Evolutionary conservation across 441 rosid species (phyloP), one percentile per base, ranked within the genome.

Genomic region (Codiaeum variegatum): DNA sequence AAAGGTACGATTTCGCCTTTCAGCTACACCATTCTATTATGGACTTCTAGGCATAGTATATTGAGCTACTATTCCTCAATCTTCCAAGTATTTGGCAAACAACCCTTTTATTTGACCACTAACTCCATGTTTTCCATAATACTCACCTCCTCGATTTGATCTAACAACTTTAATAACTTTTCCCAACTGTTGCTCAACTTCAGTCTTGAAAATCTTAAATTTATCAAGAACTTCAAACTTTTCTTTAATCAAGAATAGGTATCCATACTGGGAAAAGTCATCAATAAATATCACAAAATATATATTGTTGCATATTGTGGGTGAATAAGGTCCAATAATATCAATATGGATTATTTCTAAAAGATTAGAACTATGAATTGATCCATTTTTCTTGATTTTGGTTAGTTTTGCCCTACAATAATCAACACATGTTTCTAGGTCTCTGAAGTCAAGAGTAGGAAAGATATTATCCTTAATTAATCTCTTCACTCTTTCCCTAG

Each of bases 171-270:
- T 66, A 9, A 42, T 42, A 2, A 44, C 56, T 46, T 66, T 66
- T 8, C 56, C n/a, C 0, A 23, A 5, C 11, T 18, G 10, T 66
- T 44, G 18, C 19, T 40, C 21, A 15, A 66, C 34, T 3, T 66
- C 56, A 40, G 15, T 13, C 2, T 46, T 66, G 18, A 66, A 64
- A 24, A 66, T 29, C 11, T 44, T 42, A 46, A 66, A 66, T 0
- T 3, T 44, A 1, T 66, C 6, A 23, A 66, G 68, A 2, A 28
- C 46, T 8, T 64, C 68, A 2, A 51, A 64, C 19, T 64, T 64
- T 42, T 64, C 68, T 64, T 64, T 64, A 64, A 64, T 64, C 11
- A 64, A 38, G 16, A 2, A 64, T 2, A 64, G 11, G n/a, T n/a
- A n/a, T n/a, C n/a, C n/a, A n/a, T n/a, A n/a, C n/a, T n/a, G n/a